Base-by-base conservation (phyloP, 2,329 filamentous ascomycete species). In the Cladophialophora carrionii region DNA sequence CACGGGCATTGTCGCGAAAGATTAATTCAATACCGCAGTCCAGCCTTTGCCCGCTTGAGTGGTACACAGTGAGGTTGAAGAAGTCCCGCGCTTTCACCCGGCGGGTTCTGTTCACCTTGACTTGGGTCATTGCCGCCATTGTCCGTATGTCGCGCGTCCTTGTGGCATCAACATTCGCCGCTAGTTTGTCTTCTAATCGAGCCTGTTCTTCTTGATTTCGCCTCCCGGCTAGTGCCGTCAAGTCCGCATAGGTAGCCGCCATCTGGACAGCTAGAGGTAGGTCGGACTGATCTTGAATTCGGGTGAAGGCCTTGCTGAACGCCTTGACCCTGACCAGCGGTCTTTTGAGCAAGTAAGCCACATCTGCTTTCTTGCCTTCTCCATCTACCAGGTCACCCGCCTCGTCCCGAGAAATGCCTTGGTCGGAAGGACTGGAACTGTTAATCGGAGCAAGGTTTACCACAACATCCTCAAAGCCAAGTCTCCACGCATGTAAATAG, bases 401-500 rank as follows among this genome's bases (percentile, higher is more conserved):
- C 53, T 84, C 80, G 72, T 88, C 85, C 68, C 83, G 79, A 37
- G 83, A 80, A 75, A 88, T 79, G 49, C 78, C 80, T 68, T 85
- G 82, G 62, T 86, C 84, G 7, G 73, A 66, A 12, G 69, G 68
- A 65, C 78, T 77, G n/a, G 71, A 65, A 71, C 89, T 88, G 24
- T 90, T 88, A 61, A 88, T 81, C 7, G 92, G 90, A 1, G 92
- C 92, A 37, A 98, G 86, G 74, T 96, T 98, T 72, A 99, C 91
- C 57, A 98, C 88, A 22, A 99, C 87, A 74, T 96, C 93, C 73
- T 96, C 90, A 76, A 98, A 99, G 0, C 95, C 95, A 55, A 98
- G 84, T 32, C 92, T 86, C 95, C 95, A 99, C 7, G 90, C 88
- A 73, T 87, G 87, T 34, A 98, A 83, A 75, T 98, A 99, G 73